Percentiles rank a stretch among this genome's conserved stretches.
Conservation (phyloP, 768 basidiomycete genomes). For the Lyophyllum semitale region DNA sequence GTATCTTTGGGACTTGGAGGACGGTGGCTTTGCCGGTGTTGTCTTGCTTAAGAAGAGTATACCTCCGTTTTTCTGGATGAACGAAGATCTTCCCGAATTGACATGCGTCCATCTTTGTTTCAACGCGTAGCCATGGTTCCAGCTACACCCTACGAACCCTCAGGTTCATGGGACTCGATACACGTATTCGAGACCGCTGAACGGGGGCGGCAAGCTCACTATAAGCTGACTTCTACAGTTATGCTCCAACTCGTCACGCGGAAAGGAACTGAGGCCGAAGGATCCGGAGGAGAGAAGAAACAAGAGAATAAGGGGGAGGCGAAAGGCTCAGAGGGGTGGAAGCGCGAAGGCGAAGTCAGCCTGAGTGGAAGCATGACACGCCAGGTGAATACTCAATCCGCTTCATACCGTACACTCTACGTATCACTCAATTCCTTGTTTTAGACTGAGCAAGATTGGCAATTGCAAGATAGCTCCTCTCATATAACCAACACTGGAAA, state of each 20-base stretch:
- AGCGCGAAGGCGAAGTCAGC: slow-evolving; percentile 73
- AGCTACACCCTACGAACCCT: slow-evolving; percentile 55
- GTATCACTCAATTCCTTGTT: neutral
- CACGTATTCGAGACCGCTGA: slow-evolving; percentile 97
- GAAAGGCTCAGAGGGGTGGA: slow-evolving; percentile 45
- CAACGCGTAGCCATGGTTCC: slow-evolving; percentile 59
- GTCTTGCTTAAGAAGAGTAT: slow-evolving; percentile 94
- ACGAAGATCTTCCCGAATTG: neutral
- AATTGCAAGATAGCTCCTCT: slow-evolving; percentile 74
- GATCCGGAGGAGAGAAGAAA: slow-evolving; percentile 17
- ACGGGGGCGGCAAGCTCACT: slow-evolving; percentile 89
- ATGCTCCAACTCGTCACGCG: slow-evolving; percentile 88
- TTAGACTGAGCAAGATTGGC: slow-evolving; percentile 86
- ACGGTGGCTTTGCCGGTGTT: slow-evolving; percentile 95
- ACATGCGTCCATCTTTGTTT: neutral
- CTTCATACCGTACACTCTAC: neutral
- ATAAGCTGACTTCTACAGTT: slow-evolving; percentile 95
- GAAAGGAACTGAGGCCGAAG: slow-evolving; percentile 36
- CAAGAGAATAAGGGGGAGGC: slow-evolving; percentile 35
- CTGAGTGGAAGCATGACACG: slow-evolving; percentile 97
- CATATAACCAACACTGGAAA: slow-evolving; percentile 94
- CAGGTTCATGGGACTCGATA: slow-evolving; percentile 96
- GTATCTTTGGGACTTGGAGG: slow-evolving; percentile 97
- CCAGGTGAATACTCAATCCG: slow-evolving; percentile 59
- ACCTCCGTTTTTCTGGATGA: slow-evolving; percentile 15